A percentile compares a stretch with the other conserved stretches of the same genome.
Evolutionary conservation across 371 early-diverging fungal species (phyloP).

Genomic region (Mucor lusitanicus): DNA sequence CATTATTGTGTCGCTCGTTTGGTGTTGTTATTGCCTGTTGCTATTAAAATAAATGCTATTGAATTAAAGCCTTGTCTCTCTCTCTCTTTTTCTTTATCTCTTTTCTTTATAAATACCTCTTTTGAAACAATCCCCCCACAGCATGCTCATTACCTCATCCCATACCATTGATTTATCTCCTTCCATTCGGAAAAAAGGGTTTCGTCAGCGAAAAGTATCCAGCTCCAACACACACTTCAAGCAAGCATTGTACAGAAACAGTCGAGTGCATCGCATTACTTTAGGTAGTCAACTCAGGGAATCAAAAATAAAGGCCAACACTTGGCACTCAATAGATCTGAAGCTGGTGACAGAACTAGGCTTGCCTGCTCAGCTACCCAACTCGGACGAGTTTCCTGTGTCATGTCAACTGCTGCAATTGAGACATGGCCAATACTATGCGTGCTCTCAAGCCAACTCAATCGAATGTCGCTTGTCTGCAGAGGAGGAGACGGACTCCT

Average conservation of each 20-base stretch:
- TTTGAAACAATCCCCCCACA: neutral
- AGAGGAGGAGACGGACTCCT: neutral
- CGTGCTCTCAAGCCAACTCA: neutral
- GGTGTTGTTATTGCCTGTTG: neutral
- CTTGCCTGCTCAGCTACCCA: conserved; percentile 1
- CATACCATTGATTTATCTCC: neutral
- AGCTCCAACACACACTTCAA: neutral
- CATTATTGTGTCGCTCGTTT: neutral
- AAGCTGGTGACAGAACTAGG: conserved; percentile 5
- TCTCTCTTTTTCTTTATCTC: neutral
- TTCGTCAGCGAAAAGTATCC: neutral
- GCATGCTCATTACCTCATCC: neutral
- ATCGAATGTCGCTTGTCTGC: neutral
- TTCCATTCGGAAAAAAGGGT: neutral
- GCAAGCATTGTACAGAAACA: conserved; percentile 1
- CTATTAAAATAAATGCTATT: neutral
- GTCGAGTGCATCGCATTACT: neutral
- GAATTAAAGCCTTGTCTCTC: neutral
- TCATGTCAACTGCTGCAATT: neutral
- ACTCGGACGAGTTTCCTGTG: neutral
- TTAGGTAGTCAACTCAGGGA: neutral
- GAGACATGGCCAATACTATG: neutral
- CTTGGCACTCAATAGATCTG: neutral
- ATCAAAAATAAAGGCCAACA: neutral
- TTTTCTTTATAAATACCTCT: neutral